These are phyloP conservation scores for Zopfochytrium polystomum DNA, from an alignment of 371 early-diverging fungal species.

Conservation along the genomic window DNA sequence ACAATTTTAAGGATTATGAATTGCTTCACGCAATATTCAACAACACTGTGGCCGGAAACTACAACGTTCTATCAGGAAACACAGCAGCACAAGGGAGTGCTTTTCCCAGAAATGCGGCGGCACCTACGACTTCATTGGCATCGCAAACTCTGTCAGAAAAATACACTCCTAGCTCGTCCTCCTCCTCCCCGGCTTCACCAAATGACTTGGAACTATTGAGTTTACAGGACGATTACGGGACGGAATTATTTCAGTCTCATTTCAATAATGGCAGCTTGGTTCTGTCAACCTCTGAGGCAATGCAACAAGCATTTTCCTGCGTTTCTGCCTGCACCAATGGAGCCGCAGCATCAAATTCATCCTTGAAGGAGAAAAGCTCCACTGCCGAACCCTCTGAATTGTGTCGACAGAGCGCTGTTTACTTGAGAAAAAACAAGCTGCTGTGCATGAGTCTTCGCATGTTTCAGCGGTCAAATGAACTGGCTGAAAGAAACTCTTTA, in stretches of 20 bases:
- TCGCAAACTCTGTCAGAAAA: neutral
- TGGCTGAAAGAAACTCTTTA: slow-evolving; percentile 4
- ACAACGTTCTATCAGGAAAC: slow-evolving; percentile 21
- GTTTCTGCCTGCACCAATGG: no score
- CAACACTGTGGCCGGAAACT: slow-evolving; percentile 45
- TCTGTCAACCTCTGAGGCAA: slow-evolving; percentile 44
- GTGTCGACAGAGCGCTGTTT: slow-evolving; percentile 12
- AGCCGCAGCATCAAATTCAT: no score
- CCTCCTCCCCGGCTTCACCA: neutral
- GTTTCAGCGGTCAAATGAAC: slow-evolving; percentile 30
- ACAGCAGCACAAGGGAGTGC: neutral
- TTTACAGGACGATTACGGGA: slow-evolving; percentile 13
- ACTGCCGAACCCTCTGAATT: neutral
- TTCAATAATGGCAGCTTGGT: slow-evolving; percentile 53
- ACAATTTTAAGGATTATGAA: slow-evolving; percentile 42
- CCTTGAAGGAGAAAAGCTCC: neutral
- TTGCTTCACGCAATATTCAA: slow-evolving; percentile 39
- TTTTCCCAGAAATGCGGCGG: neutral
- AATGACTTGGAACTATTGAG: neutral
- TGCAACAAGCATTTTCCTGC: no score
- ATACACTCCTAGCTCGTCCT: neutral
- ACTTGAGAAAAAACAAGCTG: slow-evolving; percentile 25
- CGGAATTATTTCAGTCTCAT: slow-evolving; percentile 36
- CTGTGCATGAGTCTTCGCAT: slow-evolving; percentile 28
- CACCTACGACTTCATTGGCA: neutral